Conservation (phyloP, 495 filamentous ascomycete species). For the Daldinia caldariorum region DNA sequence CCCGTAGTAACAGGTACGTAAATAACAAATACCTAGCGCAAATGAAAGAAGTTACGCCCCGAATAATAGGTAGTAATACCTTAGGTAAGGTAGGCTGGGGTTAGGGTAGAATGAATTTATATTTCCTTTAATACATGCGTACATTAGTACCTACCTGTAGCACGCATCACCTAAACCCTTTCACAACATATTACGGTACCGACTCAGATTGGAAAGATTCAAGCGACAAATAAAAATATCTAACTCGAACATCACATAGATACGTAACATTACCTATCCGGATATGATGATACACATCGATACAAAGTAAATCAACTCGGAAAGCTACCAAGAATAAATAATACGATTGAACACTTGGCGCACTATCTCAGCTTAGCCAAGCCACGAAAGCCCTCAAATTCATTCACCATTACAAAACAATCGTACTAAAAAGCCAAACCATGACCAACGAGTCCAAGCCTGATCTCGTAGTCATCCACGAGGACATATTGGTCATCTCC, state of each 20-base stretch:
- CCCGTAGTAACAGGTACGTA: no score
- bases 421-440: neutral
- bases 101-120: no score
- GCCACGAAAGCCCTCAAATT: constrained; percentile 1
- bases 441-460: neutral
- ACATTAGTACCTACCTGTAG: no score
- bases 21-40: neutral
- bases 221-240: constrained; percentile 3
- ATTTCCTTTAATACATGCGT: neutral
- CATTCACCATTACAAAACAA: neutral
- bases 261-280: neutral
- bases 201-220: neutral
- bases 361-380: constrained; percentile 6
- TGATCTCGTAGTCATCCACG: constrained; percentile 21
- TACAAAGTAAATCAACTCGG: neutral
- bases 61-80: no score
- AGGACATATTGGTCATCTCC: neutral
- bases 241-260: neutral
- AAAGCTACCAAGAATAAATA: neutral
- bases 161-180: neutral
- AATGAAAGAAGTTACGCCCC: neutral
- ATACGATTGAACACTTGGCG: constrained; percentile 2
- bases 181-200: constrained; percentile 5
- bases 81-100: neutral
- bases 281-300: neutral